Percentiles rank a stretch among this genome's conserved stretches.
These are phyloP conservation scores for Peronospora farinosa DNA, from an alignment of 352 stramenopile species.

Conservation along the genomic window DNA sequence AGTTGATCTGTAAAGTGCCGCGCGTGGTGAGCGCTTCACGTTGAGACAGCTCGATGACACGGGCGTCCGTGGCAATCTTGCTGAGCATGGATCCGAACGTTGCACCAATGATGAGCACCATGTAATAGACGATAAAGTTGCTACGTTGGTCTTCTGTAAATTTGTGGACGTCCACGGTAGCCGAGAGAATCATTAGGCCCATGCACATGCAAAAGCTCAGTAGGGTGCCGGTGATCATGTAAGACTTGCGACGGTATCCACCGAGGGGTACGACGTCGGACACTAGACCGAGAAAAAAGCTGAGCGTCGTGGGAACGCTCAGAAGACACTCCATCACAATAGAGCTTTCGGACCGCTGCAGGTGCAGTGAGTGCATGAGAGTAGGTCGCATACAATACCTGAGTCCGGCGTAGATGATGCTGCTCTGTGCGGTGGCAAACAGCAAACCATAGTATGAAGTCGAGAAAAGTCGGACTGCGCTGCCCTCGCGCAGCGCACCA, in stretches of 20 bases:
- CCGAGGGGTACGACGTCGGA: slow-evolving; percentile 82
- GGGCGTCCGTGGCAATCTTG: slow-evolving; percentile 80
- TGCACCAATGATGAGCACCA: slow-evolving; percentile 67
- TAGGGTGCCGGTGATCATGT: slow-evolving; percentile 79
- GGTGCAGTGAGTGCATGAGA: slow-evolving; percentile 57
- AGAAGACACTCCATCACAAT: slow-evolving; percentile 66
- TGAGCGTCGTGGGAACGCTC: slow-evolving; percentile 84
- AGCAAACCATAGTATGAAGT: slow-evolving; percentile 48
- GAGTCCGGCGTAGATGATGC: slow-evolving; percentile 55
- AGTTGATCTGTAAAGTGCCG: slow-evolving; percentile 73
- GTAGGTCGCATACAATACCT: slow-evolving; percentile 60
- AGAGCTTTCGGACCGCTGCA: slow-evolving; percentile 44
- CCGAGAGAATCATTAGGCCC: slow-evolving; percentile 47
- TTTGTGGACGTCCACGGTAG: slow-evolving; percentile 31
- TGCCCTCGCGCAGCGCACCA: slow-evolving; percentile 52
- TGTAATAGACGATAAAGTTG: slow-evolving; percentile 43
- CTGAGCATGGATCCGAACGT: slow-evolving; percentile 78
- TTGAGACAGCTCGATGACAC: slow-evolving; percentile 76
- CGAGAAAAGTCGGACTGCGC: slow-evolving; percentile 58
- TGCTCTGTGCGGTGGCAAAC: slow-evolving; percentile 46
- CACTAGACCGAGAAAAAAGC: slow-evolving; percentile 82
- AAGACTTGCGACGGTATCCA: slow-evolving; percentile 85
- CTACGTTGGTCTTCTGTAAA: slow-evolving; percentile 22
- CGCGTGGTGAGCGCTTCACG: slow-evolving; percentile 61
- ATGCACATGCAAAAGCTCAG: slow-evolving; percentile 52